Evolutionary conservation across 2,329 filamentous ascomycete species (phyloP), one percentile per base, ranked within the genome.

Genomic region (Drechslerella stenobrocha): DNA sequence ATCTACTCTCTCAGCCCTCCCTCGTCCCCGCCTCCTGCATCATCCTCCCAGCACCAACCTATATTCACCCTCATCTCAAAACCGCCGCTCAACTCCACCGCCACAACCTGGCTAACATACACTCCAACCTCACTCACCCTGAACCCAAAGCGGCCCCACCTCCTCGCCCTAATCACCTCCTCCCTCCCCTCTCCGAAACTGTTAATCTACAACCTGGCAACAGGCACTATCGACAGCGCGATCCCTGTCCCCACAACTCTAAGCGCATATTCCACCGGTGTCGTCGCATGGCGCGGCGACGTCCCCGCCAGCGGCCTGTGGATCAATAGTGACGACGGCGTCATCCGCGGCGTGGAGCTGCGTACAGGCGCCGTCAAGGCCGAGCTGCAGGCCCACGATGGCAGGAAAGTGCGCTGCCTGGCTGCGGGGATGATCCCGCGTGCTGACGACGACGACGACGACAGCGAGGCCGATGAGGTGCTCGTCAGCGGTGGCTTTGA

Each of bases 401-500:
- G 83, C 15, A 22, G 63, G 18, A 67, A 67, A 23, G 63, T 67
- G 4, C 52, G 63, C 57, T 74, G 77, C 20, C 82, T 82, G 8
- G 81, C 77, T 52, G 86, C 85, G 73, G 79, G 86, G 22, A 75
- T 83, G 26, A 83, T 81, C 72, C 76, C 85, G 22, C 84, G 81
- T 79, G n/a, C 79, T 81, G 1, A 83, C 82, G 66, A 73, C 20
- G 60, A 72, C 52, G 70, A 70, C 8, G 70, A 72, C 18, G 70
- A 70, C 52, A 69, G 73, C 26, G 61, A 55, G 50, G 53, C 69
- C 70, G 32, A 71, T 70, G 84, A 86, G 74, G 79, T 80, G 74
- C 72, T 86, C 55, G 77, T 86, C 26, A 85, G 82, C 75, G 84
- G 84, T 22, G 84, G 83, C 0, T 87, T 86, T 75, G 84, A 87